These are phyloP conservation scores for Starmera quercuum DNA, from an alignment of 805 yeast genomes.

Conservation along the genomic window DNA sequence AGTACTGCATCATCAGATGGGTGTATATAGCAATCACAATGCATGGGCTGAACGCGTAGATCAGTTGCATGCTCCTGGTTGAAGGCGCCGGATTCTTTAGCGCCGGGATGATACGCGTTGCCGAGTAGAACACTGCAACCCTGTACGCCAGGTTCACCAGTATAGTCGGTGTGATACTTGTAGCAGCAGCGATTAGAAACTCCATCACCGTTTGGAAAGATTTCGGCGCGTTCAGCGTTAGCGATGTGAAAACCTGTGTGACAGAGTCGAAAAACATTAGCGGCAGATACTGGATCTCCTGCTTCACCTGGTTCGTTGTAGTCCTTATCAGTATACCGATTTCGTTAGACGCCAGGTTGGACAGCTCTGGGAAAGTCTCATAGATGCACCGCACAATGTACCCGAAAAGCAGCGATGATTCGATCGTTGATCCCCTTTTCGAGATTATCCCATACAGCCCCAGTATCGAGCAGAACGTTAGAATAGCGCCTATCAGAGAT, in stretches of 20 bases:
- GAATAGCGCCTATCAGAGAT: slow-evolving; percentile 76
- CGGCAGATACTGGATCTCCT: slow-evolving; percentile 24
- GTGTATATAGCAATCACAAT: slow-evolving; percentile 93
- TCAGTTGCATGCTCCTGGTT: slow-evolving; percentile 35
- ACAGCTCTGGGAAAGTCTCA: slow-evolving; percentile 84
- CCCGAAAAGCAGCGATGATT: slow-evolving; percentile 77
- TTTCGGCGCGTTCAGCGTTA: slow-evolving; percentile 17
- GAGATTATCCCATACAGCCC: slow-evolving; percentile 81
- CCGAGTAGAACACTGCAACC: slow-evolving; percentile 80
- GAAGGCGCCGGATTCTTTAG: slow-evolving; percentile 32
- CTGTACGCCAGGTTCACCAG: slow-evolving; percentile 78
- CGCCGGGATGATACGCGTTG: slow-evolving; percentile 88
- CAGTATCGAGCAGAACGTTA: slow-evolving; percentile 66
- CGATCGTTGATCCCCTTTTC: slow-evolving; percentile 83
- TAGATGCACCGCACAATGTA: slow-evolving; percentile 90
- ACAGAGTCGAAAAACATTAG: slow-evolving; percentile 19
- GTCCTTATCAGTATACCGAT: slow-evolving; percentile 29
- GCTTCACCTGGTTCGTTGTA: slow-evolving; percentile 23
- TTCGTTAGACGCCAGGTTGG: slow-evolving; percentile 43
- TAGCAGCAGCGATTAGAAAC: slow-evolving; percentile 37
- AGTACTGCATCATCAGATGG: slow-evolving; percentile 76
- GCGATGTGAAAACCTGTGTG: slow-evolving; percentile 13
- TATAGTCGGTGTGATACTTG: slow-evolving; percentile 70
- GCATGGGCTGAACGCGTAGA: slow-evolving; percentile 90
- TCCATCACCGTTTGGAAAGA: slow-evolving; percentile 26